These are phyloP conservation scores for Russula sp. DNA, from an alignment of 768 basidiomycete genomes.

Conservation along the genomic window DNA sequence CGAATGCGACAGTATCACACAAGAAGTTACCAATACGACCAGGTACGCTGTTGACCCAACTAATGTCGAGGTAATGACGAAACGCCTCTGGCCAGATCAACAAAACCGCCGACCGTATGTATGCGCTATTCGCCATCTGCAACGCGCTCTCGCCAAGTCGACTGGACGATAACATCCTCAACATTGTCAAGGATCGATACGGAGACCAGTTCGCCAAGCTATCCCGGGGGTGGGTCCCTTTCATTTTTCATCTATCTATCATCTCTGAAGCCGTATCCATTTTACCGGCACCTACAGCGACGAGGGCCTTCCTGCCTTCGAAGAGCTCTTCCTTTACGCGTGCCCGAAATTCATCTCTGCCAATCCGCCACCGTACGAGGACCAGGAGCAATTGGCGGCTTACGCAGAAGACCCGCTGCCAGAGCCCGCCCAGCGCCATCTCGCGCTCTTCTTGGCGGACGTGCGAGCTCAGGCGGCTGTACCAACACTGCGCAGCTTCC, in stretches of 20 bases:
- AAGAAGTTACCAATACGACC: conserved; percentile 93
- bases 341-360: conserved; percentile 97
- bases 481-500: conserved; percentile 83
- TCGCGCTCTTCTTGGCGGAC: conserved; percentile 79
- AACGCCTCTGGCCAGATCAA: conserved; percentile 61
- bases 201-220: conserved; percentile 90
- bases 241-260: conserved; percentile 1
- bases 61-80: background rate
- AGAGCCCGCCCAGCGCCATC: conserved; percentile 83
- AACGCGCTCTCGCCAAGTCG: conserved; percentile 89
- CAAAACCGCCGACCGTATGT: conserved; percentile 98
- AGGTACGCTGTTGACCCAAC: conserved; percentile 50
- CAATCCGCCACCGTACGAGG: conserved; percentile 92
- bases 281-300: conserved; percentile 41
- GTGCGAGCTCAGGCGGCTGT: conserved; percentile 73
- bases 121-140: conserved; percentile 91
- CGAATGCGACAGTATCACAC: conserved; percentile 97
- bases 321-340: conserved; percentile 91
- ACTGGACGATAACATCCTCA: conserved; percentile 91
- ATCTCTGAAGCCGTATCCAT: background rate
- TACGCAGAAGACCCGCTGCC: conserved; percentile 40
- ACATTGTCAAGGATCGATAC: conserved; percentile 88
- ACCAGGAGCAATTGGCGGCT: conserved; percentile 55
- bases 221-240: conserved; percentile 65
- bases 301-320: conserved; percentile 75